A percentile compares a stretch with the other conserved stretches of the same genome.
Evolutionary conservation across 441 rosid genomes (phyloP).

Genomic region (Populus hybrid): DNA sequence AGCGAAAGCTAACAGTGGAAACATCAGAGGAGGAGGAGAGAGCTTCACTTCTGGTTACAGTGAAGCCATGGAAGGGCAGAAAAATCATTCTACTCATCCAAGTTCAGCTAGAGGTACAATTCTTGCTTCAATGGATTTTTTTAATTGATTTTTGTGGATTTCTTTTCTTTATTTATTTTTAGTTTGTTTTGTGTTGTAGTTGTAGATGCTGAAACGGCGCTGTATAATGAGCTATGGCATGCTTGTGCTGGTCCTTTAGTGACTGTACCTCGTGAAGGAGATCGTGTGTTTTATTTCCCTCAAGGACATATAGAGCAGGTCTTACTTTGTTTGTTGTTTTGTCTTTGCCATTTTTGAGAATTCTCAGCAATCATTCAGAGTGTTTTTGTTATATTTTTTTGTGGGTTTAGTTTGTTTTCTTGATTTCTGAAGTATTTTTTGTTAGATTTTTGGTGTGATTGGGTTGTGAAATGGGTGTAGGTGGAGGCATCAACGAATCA

Average conservation of each 20-base stretch:
- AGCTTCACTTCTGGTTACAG: constrained; percentile 48
- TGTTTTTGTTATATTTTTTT: not conserved
- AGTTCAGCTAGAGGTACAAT: constrained; percentile 35
- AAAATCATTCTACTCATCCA: constrained; percentile 35
- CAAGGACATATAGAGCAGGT: constrained; percentile 99
- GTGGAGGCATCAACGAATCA: constrained; percentile 96
- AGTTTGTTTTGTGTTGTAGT: constrained; percentile 1
- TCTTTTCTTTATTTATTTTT: not conserved
- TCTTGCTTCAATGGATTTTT: constrained; percentile 6
- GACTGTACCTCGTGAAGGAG: constrained; percentile 81
- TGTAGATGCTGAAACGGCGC: constrained; percentile 71
- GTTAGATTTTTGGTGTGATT: not conserved
- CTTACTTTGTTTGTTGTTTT: not conserved
- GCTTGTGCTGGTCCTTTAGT: constrained; percentile 99
- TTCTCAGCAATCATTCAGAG: not conserved
- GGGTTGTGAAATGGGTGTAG: constrained; percentile 34
- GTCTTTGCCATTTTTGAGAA: not conserved
- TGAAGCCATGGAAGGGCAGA: constrained; percentile 53
- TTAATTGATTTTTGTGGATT: not conserved
- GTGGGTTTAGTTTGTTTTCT: not conserved
- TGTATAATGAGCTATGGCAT: constrained; percentile 93
- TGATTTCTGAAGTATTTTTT: not conserved
- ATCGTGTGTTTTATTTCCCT: constrained; percentile 90
- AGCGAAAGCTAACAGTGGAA: constrained; percentile 42
- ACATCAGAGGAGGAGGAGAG: constrained; percentile 50